Percentiles rank a stretch among this genome's conserved stretches.
phyloP scores from a whole-genome alignment of 768 basidiomycete species.

The Auricularia sp. region DNA sequence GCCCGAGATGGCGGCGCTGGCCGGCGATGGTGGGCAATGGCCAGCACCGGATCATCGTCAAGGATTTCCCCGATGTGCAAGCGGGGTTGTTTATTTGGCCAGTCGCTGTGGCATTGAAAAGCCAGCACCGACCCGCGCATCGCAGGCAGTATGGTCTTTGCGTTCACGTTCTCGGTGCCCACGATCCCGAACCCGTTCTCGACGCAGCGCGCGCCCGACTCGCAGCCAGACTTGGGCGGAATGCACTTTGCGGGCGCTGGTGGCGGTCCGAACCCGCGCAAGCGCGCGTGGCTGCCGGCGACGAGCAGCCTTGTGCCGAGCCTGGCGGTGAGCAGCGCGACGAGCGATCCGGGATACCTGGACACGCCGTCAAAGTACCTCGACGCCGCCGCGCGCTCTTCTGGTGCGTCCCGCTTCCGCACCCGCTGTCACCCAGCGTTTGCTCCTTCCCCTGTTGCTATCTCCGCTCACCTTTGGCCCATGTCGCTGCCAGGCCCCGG shows the following conservation, averaged over 20 bases:
- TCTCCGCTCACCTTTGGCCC: neutral
- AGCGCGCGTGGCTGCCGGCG: constrained; percentile 67
- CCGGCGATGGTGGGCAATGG: too few relatives aligned
- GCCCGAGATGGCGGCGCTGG: too few relatives aligned
- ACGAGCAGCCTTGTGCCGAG: constrained; percentile 38
- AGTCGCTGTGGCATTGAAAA: neutral
- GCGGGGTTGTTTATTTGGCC: neutral
- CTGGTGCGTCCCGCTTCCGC: constrained; percentile 36
- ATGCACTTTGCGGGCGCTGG: constrained; percentile 12
- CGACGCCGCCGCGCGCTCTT: constrained; percentile 20
- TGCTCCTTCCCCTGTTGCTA: constrained; percentile 16
- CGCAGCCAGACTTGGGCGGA: constrained; percentile 12
- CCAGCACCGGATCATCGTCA: too few relatives aligned
- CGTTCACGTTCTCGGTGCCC: constrained; percentile 67
- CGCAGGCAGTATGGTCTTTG: constrained; percentile 37
- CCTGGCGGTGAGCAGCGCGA: constrained; percentile 38
- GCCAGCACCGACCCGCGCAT: neutral
- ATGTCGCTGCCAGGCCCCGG: constrained; percentile 40
- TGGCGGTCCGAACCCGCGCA: constrained; percentile 34
- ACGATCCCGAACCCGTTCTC: constrained; percentile 61
- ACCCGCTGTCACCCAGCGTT: constrained; percentile 18
- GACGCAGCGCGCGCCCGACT: constrained; percentile 10
- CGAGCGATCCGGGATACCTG: constrained; percentile 54
- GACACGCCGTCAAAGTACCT: constrained; percentile 57
- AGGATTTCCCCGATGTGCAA: too few relatives aligned